Evolutionary conservation across 176 grass and related monocot species (phyloP).

Genomic region (Triticum timopheevii): DNA sequence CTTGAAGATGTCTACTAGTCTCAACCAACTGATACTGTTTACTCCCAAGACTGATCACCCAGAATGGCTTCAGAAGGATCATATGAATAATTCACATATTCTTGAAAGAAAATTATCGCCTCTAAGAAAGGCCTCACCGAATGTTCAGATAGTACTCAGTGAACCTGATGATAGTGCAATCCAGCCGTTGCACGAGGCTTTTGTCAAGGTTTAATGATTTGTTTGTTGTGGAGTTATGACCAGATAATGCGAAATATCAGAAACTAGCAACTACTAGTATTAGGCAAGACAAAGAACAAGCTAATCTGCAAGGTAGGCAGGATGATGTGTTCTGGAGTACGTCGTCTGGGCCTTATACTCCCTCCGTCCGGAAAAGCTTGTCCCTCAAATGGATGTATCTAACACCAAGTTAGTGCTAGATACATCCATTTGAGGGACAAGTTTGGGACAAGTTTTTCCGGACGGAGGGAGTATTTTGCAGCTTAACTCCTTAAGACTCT

Average conservation of each 20-base stretch:
- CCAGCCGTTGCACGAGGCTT: conserved; percentile 19
- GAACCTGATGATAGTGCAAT: background rate
- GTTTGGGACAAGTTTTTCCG: no score
- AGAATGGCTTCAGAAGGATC: background rate
- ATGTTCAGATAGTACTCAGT: conserved; percentile 10
- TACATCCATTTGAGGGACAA: no score
- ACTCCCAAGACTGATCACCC: background rate
- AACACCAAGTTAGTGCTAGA: no score
- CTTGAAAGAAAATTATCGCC: background rate
- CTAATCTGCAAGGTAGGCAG: background rate
- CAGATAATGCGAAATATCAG: background rate
- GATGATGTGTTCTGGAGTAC: background rate
- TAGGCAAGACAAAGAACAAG: background rate
- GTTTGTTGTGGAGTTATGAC: background rate
- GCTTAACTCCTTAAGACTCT: background rate
- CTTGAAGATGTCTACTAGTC: conserved; percentile 18
- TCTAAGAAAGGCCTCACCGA: background rate
- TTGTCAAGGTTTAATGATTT: background rate
- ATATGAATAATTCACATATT: background rate
- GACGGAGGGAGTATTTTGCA: background rate
- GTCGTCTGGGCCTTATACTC: background rate
- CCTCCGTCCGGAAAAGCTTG: no score
- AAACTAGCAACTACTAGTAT: background rate
- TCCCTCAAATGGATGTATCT: no score
- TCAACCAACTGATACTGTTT: background rate